Percentiles rank a stretch among this genome's conserved stretches.
Evolutionary conservation across 345 rosid species (phyloP).

Genomic region (Carallia brachiata): DNA sequence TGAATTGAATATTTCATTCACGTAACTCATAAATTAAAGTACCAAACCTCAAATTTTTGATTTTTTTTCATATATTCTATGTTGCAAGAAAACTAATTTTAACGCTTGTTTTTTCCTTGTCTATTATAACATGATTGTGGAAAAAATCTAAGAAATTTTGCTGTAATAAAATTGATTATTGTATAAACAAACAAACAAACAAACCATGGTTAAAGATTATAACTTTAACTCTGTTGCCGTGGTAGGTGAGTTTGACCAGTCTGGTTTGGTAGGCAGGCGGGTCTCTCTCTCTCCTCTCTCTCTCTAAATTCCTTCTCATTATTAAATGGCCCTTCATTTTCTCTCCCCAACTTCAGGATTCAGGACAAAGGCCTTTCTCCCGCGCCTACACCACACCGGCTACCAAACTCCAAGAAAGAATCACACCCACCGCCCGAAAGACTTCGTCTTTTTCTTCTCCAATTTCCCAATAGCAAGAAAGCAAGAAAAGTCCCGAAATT

Average conservation of each 20-base stretch:
- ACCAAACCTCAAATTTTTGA: too few species aligned
- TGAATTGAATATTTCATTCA: too few species aligned
- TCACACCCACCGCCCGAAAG: too few species aligned
- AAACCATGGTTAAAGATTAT: constrained; percentile 22
- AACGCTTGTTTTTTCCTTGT: too few species aligned
- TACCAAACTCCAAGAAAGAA: neutral
- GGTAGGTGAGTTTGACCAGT: constrained; percentile 28
- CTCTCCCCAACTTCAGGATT: neutral
- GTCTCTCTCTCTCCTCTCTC: neutral
- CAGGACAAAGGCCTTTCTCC: neutral
- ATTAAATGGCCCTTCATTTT: neutral
- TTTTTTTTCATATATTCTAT: too few species aligned
- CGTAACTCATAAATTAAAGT: too few species aligned
- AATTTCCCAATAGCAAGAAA: too few species aligned
- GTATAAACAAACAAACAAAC: constrained; percentile 3
- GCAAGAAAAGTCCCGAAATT: neutral
- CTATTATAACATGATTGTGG: too few species aligned
- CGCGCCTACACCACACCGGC: neutral
- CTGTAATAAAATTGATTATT: too few species aligned
- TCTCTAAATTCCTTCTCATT: neutral
- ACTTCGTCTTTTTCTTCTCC: too few species aligned
- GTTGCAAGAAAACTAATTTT: too few species aligned
- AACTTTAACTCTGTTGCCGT: neutral
- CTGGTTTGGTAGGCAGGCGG: constrained; percentile 32
- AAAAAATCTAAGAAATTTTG: too few species aligned